A percentile compares a stretch with the other conserved stretches of the same genome.
Evolutionary conservation across 2,329 filamentous ascomycete species (phyloP).

Genomic region (Torrubiellomyces zombiae): DNA sequence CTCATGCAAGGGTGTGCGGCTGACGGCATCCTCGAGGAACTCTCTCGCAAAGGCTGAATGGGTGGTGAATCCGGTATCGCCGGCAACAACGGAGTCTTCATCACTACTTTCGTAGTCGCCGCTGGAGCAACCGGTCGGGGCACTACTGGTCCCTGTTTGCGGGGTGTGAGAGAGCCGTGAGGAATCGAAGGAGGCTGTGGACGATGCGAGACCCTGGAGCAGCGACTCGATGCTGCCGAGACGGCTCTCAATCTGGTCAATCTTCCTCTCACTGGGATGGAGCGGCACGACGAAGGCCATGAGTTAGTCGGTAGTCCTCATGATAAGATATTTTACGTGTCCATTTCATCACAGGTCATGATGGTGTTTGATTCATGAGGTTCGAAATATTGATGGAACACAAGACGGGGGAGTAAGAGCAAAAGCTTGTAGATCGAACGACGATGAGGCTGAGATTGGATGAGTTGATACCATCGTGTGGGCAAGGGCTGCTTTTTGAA

Average conservation of each 20-base stretch:
- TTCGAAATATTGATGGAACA: too few species aligned
- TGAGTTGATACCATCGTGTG: too few species aligned
- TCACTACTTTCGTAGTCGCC: constrained; percentile 21
- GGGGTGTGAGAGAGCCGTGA: constrained; percentile 10
- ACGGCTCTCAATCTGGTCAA: constrained; percentile 28
- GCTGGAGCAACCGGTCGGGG: constrained; percentile 13
- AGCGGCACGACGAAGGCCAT: too few species aligned
- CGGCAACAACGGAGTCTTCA: constrained; percentile 25
- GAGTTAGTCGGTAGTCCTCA: too few species aligned
- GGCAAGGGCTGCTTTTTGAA: too few species aligned
- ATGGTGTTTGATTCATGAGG: too few species aligned
- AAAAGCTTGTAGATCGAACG: too few species aligned
- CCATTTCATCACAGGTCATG: too few species aligned
- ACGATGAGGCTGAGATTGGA: too few species aligned
- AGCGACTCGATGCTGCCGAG: constrained; percentile 27
- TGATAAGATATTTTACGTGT: too few species aligned
- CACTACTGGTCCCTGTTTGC: constrained; percentile 9
- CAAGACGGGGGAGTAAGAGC: too few species aligned
- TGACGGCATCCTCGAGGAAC: constrained; percentile 35
- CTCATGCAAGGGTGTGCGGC: constrained; percentile 26
- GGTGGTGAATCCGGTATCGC: constrained; percentile 30
- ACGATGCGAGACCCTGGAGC: constrained; percentile 20
- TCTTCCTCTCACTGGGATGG: constrained; percentile 31
- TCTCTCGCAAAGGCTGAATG: constrained; percentile 37
- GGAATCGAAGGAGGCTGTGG: constrained; percentile 9